These are phyloP conservation scores for Nowakowskiella sp. DNA, from an alignment of 192 early-diverging fungal species.

Conservation along the genomic window DNA sequence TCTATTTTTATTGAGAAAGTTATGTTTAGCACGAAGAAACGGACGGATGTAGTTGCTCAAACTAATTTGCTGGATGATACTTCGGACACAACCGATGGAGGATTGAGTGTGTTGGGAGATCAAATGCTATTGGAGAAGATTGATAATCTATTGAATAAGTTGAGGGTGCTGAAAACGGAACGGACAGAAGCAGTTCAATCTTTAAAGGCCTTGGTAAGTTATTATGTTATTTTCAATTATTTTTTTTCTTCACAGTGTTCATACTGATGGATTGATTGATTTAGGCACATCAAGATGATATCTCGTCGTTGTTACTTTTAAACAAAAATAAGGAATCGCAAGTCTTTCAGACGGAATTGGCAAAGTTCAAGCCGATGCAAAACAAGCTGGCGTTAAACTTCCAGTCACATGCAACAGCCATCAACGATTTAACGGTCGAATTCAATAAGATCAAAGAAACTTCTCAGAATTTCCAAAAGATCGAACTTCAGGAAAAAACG, in stretches of 20 bases:
- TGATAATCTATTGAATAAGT: slow-evolving; percentile 51
- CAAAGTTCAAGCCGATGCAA: slow-evolving; percentile 78
- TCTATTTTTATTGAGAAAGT: slow-evolving; percentile 35
- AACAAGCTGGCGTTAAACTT: slow-evolving; percentile 65
- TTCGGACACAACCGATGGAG: slow-evolving; percentile 28
- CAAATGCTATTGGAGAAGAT: slow-evolving; percentile 53
- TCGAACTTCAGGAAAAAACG: slow-evolving; percentile 61
- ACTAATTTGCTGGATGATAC: slow-evolving; percentile 54
- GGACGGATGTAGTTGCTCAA: slow-evolving; percentile 8
- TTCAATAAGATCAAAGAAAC: slow-evolving; percentile 50
- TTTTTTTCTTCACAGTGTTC: not conserved
- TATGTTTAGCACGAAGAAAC: slow-evolving; percentile 27
- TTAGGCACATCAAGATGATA: slow-evolving; percentile 76
- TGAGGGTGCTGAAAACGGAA: slow-evolving; percentile 64
- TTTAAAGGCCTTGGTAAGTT: slow-evolving; percentile 61
- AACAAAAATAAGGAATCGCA: slow-evolving; percentile 80
- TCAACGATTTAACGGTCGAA: slow-evolving; percentile 66
- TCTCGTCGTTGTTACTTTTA: slow-evolving; percentile 65
- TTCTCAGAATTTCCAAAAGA: slow-evolving; percentile 26
- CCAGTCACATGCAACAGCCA: slow-evolving; percentile 62
- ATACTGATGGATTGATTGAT: slow-evolving; percentile 1
- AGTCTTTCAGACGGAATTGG: slow-evolving; percentile 82
- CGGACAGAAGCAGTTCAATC: slow-evolving; percentile 59
- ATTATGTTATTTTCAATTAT: not conserved
- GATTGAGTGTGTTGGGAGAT: slow-evolving; percentile 44